Conservation (phyloP, 208 protist species). For the Crithidia fasciculata region DNA sequence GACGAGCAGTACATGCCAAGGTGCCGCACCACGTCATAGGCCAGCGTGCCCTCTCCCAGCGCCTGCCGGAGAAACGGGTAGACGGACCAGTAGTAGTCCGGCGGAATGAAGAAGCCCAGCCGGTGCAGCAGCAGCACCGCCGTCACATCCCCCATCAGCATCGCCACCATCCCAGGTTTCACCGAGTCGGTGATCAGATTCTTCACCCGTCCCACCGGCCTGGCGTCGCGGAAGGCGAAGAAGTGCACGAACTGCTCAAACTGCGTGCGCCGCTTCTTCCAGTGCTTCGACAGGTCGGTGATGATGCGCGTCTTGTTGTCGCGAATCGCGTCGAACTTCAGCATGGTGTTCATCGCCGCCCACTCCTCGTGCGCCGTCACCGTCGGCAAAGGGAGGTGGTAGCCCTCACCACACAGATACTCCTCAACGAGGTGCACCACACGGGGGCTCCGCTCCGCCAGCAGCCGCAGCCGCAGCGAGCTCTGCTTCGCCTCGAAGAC, state of each 20-base stretch:
- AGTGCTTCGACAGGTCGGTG: conserved; percentile 88
- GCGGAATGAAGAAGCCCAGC: conserved; percentile 82
- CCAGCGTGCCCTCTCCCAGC: conserved; percentile 42
- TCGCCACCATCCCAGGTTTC: conserved; percentile 85
- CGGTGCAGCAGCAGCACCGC: conserved; percentile 78
- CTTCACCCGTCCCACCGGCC: conserved; percentile 46
- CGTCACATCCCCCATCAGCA: conserved; percentile 72
- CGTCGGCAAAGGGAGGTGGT: conserved; percentile 75
- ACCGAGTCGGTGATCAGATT: conserved; percentile 85
- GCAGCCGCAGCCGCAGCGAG: conserved; percentile 72
- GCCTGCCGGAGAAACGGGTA: conserved; percentile 76
- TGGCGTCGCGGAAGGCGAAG: conserved; percentile 76
- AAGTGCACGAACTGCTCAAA: conserved; percentile 92
- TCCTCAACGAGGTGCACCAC: conserved; percentile 60
- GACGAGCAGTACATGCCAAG: conserved; percentile 66
- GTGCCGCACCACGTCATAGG: conserved; percentile 75
- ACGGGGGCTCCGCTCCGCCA: conserved; percentile 67
- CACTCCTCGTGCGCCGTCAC: conserved; percentile 83
- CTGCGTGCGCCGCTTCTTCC: conserved; percentile 73
- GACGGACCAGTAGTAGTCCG: conserved; percentile 88
- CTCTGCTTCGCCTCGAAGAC: conserved; percentile 85
- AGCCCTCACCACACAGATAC: conserved; percentile 86
- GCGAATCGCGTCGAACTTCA: conserved; percentile 87
- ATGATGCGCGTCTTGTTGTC: conserved; percentile 87
- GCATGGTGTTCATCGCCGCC: conserved; percentile 57